These are phyloP conservation scores for Papiliotrema flavescens DNA, from an alignment of 1,284 basidiomycete species.

Conservation along the genomic window DNA sequence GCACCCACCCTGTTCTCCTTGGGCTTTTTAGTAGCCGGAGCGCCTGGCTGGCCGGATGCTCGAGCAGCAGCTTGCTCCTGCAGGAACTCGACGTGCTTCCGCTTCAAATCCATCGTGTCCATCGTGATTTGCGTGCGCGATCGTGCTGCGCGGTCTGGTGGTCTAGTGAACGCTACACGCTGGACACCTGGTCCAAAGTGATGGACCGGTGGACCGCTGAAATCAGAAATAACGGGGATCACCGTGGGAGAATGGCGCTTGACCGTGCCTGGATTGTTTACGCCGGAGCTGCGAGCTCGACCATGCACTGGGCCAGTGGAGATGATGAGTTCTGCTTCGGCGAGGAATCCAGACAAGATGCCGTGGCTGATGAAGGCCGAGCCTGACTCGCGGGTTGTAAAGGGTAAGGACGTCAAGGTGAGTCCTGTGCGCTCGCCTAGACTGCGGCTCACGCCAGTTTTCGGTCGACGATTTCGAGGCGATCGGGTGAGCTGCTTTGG, in stretches of 20 bases:
- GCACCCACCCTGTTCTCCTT: constrained; percentile 23
- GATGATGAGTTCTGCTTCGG: too few species aligned
- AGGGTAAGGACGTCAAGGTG: constrained; percentile 86
- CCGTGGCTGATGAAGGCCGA: constrained; percentile 88
- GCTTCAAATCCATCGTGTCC: constrained; percentile 16
- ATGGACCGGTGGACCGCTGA: background rate
- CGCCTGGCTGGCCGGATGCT: constrained; percentile 58
- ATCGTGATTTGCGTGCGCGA: background rate
- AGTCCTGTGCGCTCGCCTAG: background rate
- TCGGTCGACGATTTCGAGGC: constrained; percentile 83
- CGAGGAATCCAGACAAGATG: constrained; percentile 20
- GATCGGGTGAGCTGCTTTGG: constrained; percentile 43
- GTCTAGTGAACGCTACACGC: background rate
- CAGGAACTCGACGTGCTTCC: constrained; percentile 28
- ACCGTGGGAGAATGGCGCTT: constrained; percentile 17
- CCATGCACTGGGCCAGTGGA: too few species aligned
- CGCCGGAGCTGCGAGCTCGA: background rate
- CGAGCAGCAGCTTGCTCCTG: too few species aligned
- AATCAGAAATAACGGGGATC: constrained; percentile 7
- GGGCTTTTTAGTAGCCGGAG: constrained; percentile 66
- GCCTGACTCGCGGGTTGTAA: constrained; percentile 79
- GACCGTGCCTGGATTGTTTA: background rate
- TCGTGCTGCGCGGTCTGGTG: background rate
- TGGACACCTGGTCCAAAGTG: too few species aligned
- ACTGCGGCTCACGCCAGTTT: constrained; percentile 57